Evolutionary conservation across 495 filamentous ascomycete genomes (phyloP).

Genomic region (Penicillium mononematosum): DNA sequence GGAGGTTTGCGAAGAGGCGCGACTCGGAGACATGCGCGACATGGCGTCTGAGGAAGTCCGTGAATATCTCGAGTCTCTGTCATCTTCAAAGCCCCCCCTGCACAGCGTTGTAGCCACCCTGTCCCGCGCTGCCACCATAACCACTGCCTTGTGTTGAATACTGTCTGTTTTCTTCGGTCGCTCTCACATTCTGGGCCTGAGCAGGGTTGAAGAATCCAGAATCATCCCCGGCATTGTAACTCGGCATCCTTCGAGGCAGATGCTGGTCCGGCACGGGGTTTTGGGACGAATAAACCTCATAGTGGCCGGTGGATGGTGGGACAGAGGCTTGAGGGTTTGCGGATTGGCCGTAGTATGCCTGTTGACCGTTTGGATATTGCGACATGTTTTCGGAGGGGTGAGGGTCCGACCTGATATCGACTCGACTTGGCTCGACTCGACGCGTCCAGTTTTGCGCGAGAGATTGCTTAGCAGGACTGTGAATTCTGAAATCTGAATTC

Average conservation of each 20-base stretch:
- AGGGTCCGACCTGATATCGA: not conserved
- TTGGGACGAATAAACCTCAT: slow-evolving; percentile 24
- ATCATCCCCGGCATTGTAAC: slow-evolving; percentile 81
- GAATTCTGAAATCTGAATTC: not conserved
- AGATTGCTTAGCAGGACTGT: not conserved
- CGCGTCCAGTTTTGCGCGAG: not conserved
- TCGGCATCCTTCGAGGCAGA: slow-evolving; percentile 58
- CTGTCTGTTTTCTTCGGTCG: slow-evolving; percentile 28
- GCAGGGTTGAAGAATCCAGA: slow-evolving; percentile 47
- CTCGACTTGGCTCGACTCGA: not conserved
- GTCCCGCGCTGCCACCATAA: slow-evolving; percentile 14
- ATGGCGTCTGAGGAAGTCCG: slow-evolving; percentile 33
- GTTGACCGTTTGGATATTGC: slow-evolving; percentile 51
- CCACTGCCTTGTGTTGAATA: slow-evolving; percentile 21
- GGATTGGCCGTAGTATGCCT: slow-evolving; percentile 44
- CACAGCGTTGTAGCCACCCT: slow-evolving; percentile 26
- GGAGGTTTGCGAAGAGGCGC: slow-evolving; percentile 43
- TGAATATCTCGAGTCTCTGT: slow-evolving; percentile 35
- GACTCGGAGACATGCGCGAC: slow-evolving; percentile 47
- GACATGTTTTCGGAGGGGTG: slow-evolving; percentile 35
- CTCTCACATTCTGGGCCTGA: slow-evolving; percentile 34
- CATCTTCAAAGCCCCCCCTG: slow-evolving; percentile 40
- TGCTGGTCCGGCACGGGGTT: slow-evolving; percentile 32
- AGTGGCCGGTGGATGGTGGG: slow-evolving; percentile 23
- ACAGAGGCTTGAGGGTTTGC: slow-evolving; percentile 32